Evolutionary conservation across 2,329 filamentous ascomycete species (phyloP).

Genomic region (Aspergillus sp.): DNA sequence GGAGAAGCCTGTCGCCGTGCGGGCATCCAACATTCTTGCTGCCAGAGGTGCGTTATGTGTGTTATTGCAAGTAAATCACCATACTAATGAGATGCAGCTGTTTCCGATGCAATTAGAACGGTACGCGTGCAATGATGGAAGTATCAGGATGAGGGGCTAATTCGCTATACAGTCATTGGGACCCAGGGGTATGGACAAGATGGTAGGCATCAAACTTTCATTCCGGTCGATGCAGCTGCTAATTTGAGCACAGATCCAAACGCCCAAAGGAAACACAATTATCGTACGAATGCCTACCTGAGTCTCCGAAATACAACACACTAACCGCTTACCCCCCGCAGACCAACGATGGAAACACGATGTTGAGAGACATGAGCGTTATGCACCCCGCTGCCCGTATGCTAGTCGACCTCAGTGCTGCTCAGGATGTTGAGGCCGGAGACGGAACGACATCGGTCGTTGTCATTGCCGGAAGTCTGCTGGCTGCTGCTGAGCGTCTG

Average conservation of each 20-base stretch:
- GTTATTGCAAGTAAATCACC: neutral
- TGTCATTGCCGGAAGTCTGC: slow-evolving; percentile 91
- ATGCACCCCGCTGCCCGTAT: slow-evolving; percentile 99
- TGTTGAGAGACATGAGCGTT: slow-evolving; percentile 98
- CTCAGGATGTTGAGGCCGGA: slow-evolving; percentile 97
- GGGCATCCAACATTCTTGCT: slow-evolving; percentile 94
- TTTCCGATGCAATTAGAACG: slow-evolving; percentile 95
- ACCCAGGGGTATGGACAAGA: slow-evolving; percentile 98
- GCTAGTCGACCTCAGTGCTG: slow-evolving; percentile 94
- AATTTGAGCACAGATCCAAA: slow-evolving; percentile 68
- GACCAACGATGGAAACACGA: slow-evolving; percentile 99
- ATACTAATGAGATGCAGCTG: slow-evolving; percentile 59
- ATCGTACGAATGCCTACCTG: slow-evolving; percentile 56
- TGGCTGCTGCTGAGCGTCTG: slow-evolving; percentile 89
- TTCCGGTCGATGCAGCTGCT: slow-evolving; percentile 14
- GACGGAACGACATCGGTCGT: slow-evolving; percentile 98
- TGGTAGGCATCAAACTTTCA: slow-evolving; percentile 52
- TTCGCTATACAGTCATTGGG: slow-evolving; percentile 67
- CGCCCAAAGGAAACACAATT: slow-evolving; percentile 92
- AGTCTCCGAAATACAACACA: slow-evolving; percentile 25
- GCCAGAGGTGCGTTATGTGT: slow-evolving; percentile 70
- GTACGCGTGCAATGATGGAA: slow-evolving; percentile 39
- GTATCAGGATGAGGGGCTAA: slow-evolving; percentile 40
- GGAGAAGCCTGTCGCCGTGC: slow-evolving; percentile 98
- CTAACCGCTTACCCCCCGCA: slow-evolving; percentile 25